Base-by-base conservation (phyloP, 1,284 basidiomycete species). In the Amylostereum areolatum region DNA sequence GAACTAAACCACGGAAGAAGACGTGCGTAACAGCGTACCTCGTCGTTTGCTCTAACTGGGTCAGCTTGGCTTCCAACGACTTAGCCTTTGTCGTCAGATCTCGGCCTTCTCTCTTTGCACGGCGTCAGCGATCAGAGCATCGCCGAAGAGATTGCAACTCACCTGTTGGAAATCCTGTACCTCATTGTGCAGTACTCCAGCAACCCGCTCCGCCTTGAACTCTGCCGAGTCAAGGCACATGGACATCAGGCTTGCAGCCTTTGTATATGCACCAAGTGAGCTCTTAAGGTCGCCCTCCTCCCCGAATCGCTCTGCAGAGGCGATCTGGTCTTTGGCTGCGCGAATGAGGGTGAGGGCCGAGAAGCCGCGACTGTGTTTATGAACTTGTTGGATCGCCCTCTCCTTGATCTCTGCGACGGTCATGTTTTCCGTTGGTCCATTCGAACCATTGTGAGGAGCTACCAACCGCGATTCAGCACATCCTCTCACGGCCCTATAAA, bases 401-500 rank as follows among this genome's bases (percentile, higher is more conserved):
- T 73, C 71, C 63, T 85, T 86, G 61, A 89, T 81, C 52, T 84
- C 82, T 35, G 73, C 66, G 47, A 82, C 73, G n/a, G 18, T 18
- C 18, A 18, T 18, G 18, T 18, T 18, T 18, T 18, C 18, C 18
- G 18, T 18, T 18, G 18, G 18, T 18, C 18, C 18, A 18, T 18
- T 18, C 18, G 18, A 18, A 18, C 18, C 18, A 18, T 18, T 18
- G 18, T 18, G 18, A 18, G 18, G 18, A 18, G 18, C 18, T 18
- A 18, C 18, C 18, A 18, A 18, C 18, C 18, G 18, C 18, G 18
- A 18, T 18, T 18, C 18, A 18, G 18, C 18, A 18, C 18, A 18
- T 18, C 18, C 18, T 18, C 18, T 18, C 18, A 18, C 18, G 18
- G 18, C 18, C 18, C 18, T 18, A 18, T 18, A 18, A 18, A 18